Evolutionary conservation across 73 alveolate species (phyloP), one percentile per base, ranked within the genome.

Genomic region (Paramecium biaurelia): DNA sequence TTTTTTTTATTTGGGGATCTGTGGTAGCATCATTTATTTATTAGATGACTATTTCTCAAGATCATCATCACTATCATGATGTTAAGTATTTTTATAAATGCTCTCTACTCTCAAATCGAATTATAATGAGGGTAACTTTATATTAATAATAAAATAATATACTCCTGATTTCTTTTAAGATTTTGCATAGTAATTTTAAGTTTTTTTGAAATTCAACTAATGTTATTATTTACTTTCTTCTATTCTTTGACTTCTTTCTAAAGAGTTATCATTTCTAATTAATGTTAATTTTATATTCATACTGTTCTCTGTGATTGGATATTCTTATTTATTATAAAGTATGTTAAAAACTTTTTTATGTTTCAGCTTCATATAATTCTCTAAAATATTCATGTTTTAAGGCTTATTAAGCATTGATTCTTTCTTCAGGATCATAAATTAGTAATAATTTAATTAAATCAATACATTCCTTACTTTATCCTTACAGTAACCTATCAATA

Each of bases 401-500:
- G 10, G 94, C 94, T 72, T 89, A n/a, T 21, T 43, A 68, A 18
- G 94, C 93, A 34, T 68, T 89, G 85, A 89, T 76, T 47, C 94
- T 85, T 57, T 82, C 94, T 26, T 89, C 94, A 4, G 92, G 92
- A 49, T 92, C 96, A 30, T 92, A 74, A 6, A 49, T 87, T 3
- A 94, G 84, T 49, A 96, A 53, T 57, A 92, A 57, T 26, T 42
- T 34, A 24, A 94, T 68, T 18, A 95, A 82, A 58, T 95, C 97
- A 59, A 43, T 41, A 38, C 95, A 96, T 24, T 92, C 97, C 21
- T 94, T 95, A 10, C 89, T 37, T 18, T 92, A 93, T 74, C 92
- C 94, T 6, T 97, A 96, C 18, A 95, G 89, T 57, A 96, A 84
- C 49, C 97, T 96, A 41, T 88, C 96, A 43, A 93, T 85, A 26